These are phyloP conservation scores for Pleochaeta shiraiana DNA, from an alignment of 2,329 filamentous ascomycete genomes.

Conservation along the genomic window DNA sequence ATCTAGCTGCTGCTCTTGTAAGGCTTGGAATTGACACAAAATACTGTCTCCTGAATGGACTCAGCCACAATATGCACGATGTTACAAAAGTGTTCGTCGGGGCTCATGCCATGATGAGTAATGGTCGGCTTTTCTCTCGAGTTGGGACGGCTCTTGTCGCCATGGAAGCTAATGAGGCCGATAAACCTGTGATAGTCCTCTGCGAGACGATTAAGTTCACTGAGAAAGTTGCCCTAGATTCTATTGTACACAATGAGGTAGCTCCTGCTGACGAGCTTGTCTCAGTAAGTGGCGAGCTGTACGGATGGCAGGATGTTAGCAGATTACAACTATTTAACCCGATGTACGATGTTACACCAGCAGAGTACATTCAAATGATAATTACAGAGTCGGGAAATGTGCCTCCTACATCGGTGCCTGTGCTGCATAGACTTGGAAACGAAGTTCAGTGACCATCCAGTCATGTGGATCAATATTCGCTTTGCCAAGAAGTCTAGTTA, in stretches of 20 bases:
- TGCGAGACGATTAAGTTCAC: conserved; percentile 95
- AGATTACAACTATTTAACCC: conserved; percentile 46
- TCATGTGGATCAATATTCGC: too few relatives aligned
- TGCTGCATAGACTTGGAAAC: conserved; percentile 38
- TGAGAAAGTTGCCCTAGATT: conserved; percentile 71
- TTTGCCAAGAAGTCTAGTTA: too few relatives aligned
- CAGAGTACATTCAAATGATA: conserved; percentile 69
- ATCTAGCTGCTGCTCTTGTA: conserved; percentile 48
- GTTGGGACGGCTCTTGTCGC: conserved; percentile 75
- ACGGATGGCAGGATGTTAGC: conserved; percentile 33
- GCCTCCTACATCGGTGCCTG: conserved; percentile 67
- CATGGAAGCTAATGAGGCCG: conserved; percentile 53
- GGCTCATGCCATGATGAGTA: conserved; percentile 88
- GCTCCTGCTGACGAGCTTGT: conserved; percentile 47
- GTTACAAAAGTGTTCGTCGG: conserved; percentile 49
- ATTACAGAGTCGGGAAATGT: conserved; percentile 80
- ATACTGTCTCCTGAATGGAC: conserved; percentile 61
- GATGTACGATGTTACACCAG: conserved; percentile 81
- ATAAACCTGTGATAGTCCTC: conserved; percentile 67
- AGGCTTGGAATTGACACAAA: conserved; percentile 49
- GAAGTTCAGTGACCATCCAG: too few relatives aligned
- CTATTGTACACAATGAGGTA: conserved; percentile 86
- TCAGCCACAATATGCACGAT: conserved; percentile 50
- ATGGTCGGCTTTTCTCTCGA: conserved; percentile 73
- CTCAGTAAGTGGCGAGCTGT: conserved; percentile 21